A percentile compares a stretch with the other conserved stretches of the same genome.
These are phyloP conservation scores for Nitzschia sp. DNA, from an alignment of 108 stramenopile species.

Conservation along the genomic window DNA sequence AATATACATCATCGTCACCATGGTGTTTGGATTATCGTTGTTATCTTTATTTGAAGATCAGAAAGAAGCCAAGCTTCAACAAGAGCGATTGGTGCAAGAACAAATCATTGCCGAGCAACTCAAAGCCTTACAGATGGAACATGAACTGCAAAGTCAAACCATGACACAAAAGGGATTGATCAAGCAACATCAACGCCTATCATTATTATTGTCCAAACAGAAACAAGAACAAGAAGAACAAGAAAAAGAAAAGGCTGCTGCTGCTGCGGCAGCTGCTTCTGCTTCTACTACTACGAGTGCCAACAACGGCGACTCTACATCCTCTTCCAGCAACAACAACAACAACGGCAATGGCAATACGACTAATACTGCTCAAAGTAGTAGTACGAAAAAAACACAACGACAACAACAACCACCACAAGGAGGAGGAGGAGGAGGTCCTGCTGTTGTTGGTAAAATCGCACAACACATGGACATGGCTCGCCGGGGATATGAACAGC, in stretches of 20 bases:
- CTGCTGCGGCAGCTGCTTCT: background rate
- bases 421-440: background rate
- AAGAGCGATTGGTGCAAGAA: constrained; percentile 10
- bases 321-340: no score
- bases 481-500: constrained; percentile 74
- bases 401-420: background rate
- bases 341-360: background rate
- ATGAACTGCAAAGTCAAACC: constrained; percentile 21
- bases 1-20: background rate
- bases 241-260: constrained; percentile 3
- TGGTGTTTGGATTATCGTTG: constrained; percentile 15
- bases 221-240: no score
- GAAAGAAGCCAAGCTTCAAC: constrained; percentile 11
- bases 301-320: background rate
- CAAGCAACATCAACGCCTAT: background rate
- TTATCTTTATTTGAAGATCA: constrained; percentile 3
- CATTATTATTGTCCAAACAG: background rate
- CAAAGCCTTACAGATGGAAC: constrained; percentile 11
- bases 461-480: constrained; percentile 52
- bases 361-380: no score
- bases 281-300: background rate
- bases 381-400: background rate
- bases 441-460: background rate
- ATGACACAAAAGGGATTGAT: constrained; percentile 26
- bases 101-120: constrained; percentile 15